These are phyloP conservation scores for Symmetrospora coprosmae DNA, from an alignment of 768 basidiomycete genomes.

Conservation along the genomic window DNA sequence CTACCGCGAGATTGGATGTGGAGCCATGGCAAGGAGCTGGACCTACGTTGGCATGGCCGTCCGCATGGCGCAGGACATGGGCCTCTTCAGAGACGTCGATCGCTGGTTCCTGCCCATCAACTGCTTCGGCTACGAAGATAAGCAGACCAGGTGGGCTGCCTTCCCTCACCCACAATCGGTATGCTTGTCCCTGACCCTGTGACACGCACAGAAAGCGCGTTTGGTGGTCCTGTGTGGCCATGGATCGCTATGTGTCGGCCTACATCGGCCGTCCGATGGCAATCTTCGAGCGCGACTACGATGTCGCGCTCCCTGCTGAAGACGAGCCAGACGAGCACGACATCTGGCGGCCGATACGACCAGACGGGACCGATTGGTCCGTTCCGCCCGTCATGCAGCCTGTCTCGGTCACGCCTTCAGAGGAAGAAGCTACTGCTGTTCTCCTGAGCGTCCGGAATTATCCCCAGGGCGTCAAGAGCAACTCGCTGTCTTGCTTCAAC, in stretches of 20 bases:
- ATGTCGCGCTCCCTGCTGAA: constrained; percentile 33
- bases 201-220: constrained; percentile 29
- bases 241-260: constrained; percentile 30
- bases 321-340: constrained; percentile 36
- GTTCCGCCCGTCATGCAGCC: constrained; percentile 8
- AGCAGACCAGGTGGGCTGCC: constrained; percentile 28
- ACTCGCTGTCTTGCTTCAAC: constrained; percentile 33
- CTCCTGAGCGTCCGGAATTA: constrained; percentile 17
- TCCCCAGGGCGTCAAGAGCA: constrained; percentile 22
- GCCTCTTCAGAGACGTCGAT: constrained; percentile 32
- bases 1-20: constrained; percentile 73
- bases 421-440: background rate
- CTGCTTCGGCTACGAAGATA: constrained; percentile 34
- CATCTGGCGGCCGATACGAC: constrained; percentile 32
- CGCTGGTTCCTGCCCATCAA: constrained; percentile 32
- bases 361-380: constrained; percentile 31
- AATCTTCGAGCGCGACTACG: constrained; percentile 35
- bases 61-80: constrained; percentile 48
- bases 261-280: constrained; percentile 31
- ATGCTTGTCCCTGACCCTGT: no score
- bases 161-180: no score
- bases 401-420: background rate
- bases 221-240: constrained; percentile 34
- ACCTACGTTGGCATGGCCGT: constrained; percentile 63
- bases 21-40: constrained; percentile 76